Evolutionary conservation across 148 eudicot species (phyloP), one percentile per base, ranked within the genome.

Genomic region (Polygonum maritimum): DNA sequence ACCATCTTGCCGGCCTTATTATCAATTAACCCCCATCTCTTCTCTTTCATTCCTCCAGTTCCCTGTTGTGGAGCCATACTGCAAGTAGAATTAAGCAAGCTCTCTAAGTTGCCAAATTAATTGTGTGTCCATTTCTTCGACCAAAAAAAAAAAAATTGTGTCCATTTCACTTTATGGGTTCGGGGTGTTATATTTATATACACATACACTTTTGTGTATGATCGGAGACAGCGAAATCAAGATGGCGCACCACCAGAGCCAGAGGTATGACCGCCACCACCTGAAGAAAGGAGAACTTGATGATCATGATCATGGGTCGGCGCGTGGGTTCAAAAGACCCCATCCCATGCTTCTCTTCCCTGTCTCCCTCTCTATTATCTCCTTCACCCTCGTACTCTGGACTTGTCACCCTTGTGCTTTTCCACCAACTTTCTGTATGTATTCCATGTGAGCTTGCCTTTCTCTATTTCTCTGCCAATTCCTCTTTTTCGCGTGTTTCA

Each of bases 181-280:
- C n/a, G n/a, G n/a, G n/a, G n/a, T n/a, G n/a, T n/a, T n/a, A n/a
- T n/a, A n/a, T n/a, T n/a, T n/a, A n/a, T n/a, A n/a, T n/a, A n/a
- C n/a, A n/a, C n/a, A n/a, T n/a, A n/a, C n/a, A n/a, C n/a, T n/a
- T n/a, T n/a, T n/a, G 31, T 26, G 31, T 26, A 26, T 26, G 31
- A 26, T 26, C 31, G n/a, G n/a, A n/a, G n/a, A n/a, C n/a, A n/a
- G n/a, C 31, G 31, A 26, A 26, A 26, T 26, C 31, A 57, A 21
- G 67, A 91, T 91, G 97, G 93, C 89, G 85, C 89, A 87, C 9
- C 78, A 86, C 75, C 97, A 88, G 73, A 88, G 90, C 75, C 97
- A 88, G 73, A 86, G 90, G 18, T 86, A 88, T 67, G 81, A 76
- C n/a, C n/a, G n/a, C 49, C 85, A 85, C 48, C 90, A 84, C 0